Conservation (phyloP, 768 basidiomycete genomes). For the Suillus paluster region DNA sequence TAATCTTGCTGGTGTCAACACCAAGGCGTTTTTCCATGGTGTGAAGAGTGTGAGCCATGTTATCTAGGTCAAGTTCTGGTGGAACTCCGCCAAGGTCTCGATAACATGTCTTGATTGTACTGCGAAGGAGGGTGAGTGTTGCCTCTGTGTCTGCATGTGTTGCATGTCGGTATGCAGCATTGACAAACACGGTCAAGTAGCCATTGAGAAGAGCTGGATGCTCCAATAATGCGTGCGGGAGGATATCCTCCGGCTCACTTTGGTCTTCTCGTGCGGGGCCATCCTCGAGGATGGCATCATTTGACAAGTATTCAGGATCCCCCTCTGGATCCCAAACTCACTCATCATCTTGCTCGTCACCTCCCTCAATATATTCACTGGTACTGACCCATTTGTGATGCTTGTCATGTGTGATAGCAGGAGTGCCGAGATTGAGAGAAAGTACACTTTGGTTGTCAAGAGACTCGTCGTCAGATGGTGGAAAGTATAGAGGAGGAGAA, state of each 20-base stretch:
- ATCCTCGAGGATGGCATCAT: not conserved
- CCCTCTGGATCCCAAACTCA: not conserved
- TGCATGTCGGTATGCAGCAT: conserved; percentile 1
- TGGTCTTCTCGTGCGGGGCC: not conserved
- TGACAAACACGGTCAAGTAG: not conserved
- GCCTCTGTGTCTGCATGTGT: not conserved
- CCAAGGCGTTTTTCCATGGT: conserved; percentile 2
- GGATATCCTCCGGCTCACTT: not conserved
- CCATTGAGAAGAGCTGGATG: conserved; percentile 1
- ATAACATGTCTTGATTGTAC: not conserved
- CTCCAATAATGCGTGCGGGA: not conserved
- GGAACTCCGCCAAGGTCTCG: not conserved
- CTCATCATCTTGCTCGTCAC: not conserved
- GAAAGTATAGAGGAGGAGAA: not conserved
- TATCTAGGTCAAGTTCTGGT: not conserved
- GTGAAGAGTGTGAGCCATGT: not conserved
- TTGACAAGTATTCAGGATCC: not conserved
- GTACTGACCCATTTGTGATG: not conserved
- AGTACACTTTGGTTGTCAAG: conserved; percentile 1
- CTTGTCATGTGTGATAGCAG: conserved; percentile 1
- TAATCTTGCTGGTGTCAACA: not conserved
- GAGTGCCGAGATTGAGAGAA: not conserved
- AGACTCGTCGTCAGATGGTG: not conserved
- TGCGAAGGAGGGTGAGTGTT: not conserved
- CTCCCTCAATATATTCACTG: not conserved